Percentiles rank a stretch among this genome's conserved stretches.
Conservation (phyloP, 805 yeast species). For the Lipomyces japonicus region DNA sequence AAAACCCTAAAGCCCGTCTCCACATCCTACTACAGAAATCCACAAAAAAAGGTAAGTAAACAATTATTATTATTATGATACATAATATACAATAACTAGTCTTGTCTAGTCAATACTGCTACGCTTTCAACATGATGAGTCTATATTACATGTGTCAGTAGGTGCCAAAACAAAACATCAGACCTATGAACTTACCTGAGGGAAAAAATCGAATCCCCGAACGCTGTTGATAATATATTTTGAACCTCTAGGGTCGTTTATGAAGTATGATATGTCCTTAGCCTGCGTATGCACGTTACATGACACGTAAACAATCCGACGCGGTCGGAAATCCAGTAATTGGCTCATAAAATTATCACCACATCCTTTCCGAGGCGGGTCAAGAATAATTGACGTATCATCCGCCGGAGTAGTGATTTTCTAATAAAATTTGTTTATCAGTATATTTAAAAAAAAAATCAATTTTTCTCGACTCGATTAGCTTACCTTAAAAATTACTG, state of each 20-base stretch:
- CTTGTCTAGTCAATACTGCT: constrained; percentile 54
- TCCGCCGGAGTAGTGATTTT: constrained; percentile 65
- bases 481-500: constrained; percentile 61
- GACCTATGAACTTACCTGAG: constrained; percentile 45
- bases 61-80: no score
- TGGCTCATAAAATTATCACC: constrained; percentile 84
- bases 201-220: constrained; percentile 95
- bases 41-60: no score
- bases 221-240: constrained; percentile 72
- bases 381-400: constrained; percentile 83
- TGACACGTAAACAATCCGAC: constrained; percentile 85
- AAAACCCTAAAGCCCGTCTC: no score
- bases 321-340: constrained; percentile 76
- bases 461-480: background rate
- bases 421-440: background rate
- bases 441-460: background rate
- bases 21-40: no score
- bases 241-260: constrained; percentile 55
- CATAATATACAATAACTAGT: background rate
- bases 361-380: constrained; percentile 97
- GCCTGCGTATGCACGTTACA: constrained; percentile 99
- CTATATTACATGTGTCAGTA: constrained; percentile 6
- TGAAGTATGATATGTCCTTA: constrained; percentile 80
- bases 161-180: no score
- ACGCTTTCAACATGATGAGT: constrained; percentile 90